Evolutionary conservation across 78 protist genomes (phyloP).

Genomic region (Dictyostelium brefeldianum): DNA sequence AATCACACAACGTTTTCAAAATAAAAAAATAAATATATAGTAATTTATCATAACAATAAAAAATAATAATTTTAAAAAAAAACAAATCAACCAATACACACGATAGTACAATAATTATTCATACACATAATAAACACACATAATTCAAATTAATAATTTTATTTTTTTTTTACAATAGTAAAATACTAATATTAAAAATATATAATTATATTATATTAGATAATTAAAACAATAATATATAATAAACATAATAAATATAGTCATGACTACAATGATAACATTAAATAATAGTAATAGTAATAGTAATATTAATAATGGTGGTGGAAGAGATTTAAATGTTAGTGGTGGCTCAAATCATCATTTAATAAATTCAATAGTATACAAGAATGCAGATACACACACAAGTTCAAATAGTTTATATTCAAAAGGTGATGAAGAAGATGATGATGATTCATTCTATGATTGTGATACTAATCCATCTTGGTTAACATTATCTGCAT

Average conservation of each 20-base stretch:
- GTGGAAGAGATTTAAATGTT: not conserved
- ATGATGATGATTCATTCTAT: constrained; percentile 57
- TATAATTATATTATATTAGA: not conserved
- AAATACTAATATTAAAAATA: not conserved
- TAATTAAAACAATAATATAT: not conserved
- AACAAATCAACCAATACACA: too few species aligned
- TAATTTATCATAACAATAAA: too few species aligned
- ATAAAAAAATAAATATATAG: too few species aligned
- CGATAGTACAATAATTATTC: too few species aligned
- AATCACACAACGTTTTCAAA: too few species aligned
- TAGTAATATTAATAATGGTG: not conserved
- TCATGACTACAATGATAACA: not conserved
- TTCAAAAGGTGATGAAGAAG: constrained; percentile 60
- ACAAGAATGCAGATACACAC: constrained; percentile 54
- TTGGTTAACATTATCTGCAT: constrained; percentile 3
- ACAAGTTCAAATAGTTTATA: constrained; percentile 39
- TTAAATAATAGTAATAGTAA: not conserved
- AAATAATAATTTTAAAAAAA: too few species aligned
- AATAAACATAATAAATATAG: not conserved
- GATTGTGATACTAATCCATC: constrained; percentile 63
- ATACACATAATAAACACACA: too few species aligned
- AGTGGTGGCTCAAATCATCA: constrained; percentile 26
- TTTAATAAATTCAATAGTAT: constrained; percentile 5
- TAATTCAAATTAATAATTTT: too few species aligned
- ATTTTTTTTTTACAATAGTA: too few species aligned